Evolutionary conservation across 176 grass and related monocot species (phyloP), one percentile per base, ranked within the genome.

Genomic region (Lolium multiflorum): DNA sequence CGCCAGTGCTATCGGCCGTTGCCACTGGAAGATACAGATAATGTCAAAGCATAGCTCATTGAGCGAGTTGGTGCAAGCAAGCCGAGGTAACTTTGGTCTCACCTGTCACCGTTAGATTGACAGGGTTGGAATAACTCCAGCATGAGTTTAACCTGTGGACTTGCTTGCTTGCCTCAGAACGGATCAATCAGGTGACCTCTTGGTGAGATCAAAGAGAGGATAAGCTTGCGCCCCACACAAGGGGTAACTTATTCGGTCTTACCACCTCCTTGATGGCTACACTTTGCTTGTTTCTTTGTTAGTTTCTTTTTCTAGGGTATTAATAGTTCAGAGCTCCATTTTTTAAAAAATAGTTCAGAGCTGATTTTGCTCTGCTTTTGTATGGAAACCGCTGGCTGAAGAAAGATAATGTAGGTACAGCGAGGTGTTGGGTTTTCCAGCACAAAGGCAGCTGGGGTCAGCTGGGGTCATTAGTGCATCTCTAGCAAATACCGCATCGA

Each of bases 31-130:
- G 70, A 54, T 47, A 72, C 18, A 13, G 13, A 25, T 24, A 72
- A 54, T 58, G 74, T 67, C 80, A 78, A 15, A 26, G 51, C 46
- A 47, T 65, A 51, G 31, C 59, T 84, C 76, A 69, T 17, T 4
- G 61, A 57, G 57, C 87, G 64, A 44, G 44, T 79, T 55, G 46
- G 57, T 64, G 82, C 76, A 74, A 74, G 88, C 38, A 65, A 67
- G 63, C 18, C 18, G n/a, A 74, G 44, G 20, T 56, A 56, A 56
- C 54, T 20, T 20, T 7, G 54, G 54, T 56, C 17, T 56, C 54
- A 56, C 54, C 54, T 56, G 54, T 56, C 54, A 20, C 17, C 54
- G 17, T 56, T 56, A 56, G 54, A 16, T 18, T 56, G 54, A 56
- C 54, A 56, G 54, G 51, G 15, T 54, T 54, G 51, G 51, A 54